Conservation (phyloP, 495 filamentous ascomycete species). For the Podospora bellae-mahoneyi region DNA sequence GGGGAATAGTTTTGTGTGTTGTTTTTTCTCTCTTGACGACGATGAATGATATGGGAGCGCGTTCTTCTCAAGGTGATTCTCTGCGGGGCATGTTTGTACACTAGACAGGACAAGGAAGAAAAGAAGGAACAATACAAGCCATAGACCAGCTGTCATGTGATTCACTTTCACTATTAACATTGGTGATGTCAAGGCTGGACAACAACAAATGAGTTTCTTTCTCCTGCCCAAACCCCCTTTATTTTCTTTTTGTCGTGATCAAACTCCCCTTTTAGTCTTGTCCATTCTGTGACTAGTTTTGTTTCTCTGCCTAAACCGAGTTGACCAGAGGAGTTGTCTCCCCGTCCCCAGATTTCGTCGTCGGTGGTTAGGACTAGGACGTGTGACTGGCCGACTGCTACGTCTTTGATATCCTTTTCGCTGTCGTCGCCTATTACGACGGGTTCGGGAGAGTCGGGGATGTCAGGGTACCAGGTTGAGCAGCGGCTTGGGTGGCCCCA, state of each 20-base stretch:
- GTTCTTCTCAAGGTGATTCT: slow-evolving; percentile 15
- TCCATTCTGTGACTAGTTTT: slow-evolving; percentile 30
- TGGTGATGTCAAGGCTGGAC: slow-evolving; percentile 19
- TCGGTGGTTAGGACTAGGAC: slow-evolving; percentile 52
- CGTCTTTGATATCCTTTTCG: slow-evolving; percentile 47
- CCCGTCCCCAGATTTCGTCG: slow-evolving; percentile 53
- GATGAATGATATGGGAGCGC: slow-evolving; percentile 22
- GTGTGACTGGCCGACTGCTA: slow-evolving; percentile 57
- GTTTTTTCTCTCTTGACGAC: slow-evolving; percentile 19
- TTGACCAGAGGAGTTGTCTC: slow-evolving; percentile 57
- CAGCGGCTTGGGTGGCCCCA: slow-evolving; percentile 51
- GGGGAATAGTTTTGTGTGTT: slow-evolving; percentile 4
- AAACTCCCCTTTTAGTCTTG: slow-evolving; percentile 25
- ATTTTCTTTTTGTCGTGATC: slow-evolving; percentile 19
- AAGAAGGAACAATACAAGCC: slow-evolving; percentile 4
- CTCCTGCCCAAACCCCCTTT: slow-evolving; percentile 44
- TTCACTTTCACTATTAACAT: slow-evolving; percentile 6
- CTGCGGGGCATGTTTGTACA: slow-evolving; percentile 22
- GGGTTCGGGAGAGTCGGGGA: slow-evolving; percentile 32
- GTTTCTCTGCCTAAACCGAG: slow-evolving; percentile 43
- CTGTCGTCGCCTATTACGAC: slow-evolving; percentile 38
- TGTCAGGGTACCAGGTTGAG: slow-evolving; percentile 14
- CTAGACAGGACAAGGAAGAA: slow-evolving; percentile 19
- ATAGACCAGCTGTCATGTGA: slow-evolving; percentile 16
- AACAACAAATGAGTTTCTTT: slow-evolving; percentile 45